These are phyloP conservation scores for Oryza officinalis DNA, from an alignment of 176 grass and related monocot species.

Conservation along the genomic window DNA sequence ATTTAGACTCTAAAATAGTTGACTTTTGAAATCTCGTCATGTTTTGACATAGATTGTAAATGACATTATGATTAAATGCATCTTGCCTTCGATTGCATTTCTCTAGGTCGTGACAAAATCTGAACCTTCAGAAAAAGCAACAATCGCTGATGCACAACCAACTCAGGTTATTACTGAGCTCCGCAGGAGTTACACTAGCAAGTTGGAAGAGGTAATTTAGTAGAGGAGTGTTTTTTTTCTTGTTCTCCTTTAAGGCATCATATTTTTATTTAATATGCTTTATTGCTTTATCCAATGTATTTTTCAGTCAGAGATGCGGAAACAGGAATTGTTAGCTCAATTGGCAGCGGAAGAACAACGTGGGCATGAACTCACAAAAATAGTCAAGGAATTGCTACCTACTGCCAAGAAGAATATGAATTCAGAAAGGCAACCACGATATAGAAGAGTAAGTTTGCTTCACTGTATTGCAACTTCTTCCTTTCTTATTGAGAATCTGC, in stretches of 20 bases:
- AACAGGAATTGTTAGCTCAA: slow-evolving; percentile 84
- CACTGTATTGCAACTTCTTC: background rate
- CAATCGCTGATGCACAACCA: slow-evolving; percentile 52
- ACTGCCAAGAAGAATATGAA: slow-evolving; percentile 53
- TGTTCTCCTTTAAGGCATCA: background rate
- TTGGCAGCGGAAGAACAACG: slow-evolving; percentile 84
- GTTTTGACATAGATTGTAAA: background rate
- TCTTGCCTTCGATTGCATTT: slow-evolving; percentile 9
- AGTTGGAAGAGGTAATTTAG: slow-evolving; percentile 82
- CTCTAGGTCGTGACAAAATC: slow-evolving; percentile 59
- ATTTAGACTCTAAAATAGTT: slow-evolving; percentile 1
- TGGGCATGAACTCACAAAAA: slow-evolving; percentile 89
- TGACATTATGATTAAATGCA: background rate
- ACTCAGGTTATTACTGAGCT: slow-evolving; percentile 86
- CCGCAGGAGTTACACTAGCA: slow-evolving; percentile 81
- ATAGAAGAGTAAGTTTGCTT: slow-evolving; percentile 64
- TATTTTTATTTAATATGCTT: slow-evolving; percentile 24
- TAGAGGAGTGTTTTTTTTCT: background rate
- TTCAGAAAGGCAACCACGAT: slow-evolving; percentile 49
- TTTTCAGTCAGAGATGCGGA: slow-evolving; percentile 87
- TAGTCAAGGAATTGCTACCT: slow-evolving; percentile 90
- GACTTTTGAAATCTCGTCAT: background rate
- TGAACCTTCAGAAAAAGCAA: slow-evolving; percentile 51
- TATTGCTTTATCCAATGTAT: slow-evolving; percentile 14
- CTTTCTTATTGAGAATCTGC: background rate